phyloP scores from a whole-genome alignment of 2,329 filamentous ascomycete genomes.

The Arachnopeziza araneosa region DNA sequence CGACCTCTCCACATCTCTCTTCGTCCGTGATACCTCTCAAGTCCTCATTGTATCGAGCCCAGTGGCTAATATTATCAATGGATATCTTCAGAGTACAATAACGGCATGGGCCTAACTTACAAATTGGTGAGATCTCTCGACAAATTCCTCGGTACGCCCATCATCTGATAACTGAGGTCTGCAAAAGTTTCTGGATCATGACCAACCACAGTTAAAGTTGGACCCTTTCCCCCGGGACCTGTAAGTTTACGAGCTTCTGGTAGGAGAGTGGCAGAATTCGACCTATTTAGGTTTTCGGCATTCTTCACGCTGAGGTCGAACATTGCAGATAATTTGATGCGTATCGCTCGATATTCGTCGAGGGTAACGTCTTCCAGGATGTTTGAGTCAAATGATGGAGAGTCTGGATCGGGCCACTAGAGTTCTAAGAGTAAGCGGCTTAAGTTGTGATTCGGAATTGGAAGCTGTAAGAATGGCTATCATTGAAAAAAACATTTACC shows the following conservation, averaged over 20 bases:
- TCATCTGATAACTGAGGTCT: conserved; percentile 26
- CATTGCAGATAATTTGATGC: conserved; percentile 23
- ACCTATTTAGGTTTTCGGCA: conserved; percentile 27
- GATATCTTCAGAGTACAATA: not conserved
- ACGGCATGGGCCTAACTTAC: conserved; percentile 17
- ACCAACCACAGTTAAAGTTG: conserved; percentile 28
- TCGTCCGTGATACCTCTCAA: conserved; percentile 27
- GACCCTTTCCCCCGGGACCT: conserved; percentile 23
- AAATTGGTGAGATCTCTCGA: conserved; percentile 29
- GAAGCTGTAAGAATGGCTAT: not conserved
- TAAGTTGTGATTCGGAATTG: not conserved
- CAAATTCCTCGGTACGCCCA: conserved; percentile 29
- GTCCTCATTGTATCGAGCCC: conserved; percentile 30
- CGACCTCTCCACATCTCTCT: conserved; percentile 22
- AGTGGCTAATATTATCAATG: conserved; percentile 23
- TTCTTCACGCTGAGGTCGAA: conserved; percentile 29
- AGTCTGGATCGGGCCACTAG: conserved; percentile 23
- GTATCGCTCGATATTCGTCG: conserved; percentile 27
- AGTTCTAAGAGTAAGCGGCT: not conserved
- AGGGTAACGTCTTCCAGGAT: conserved; percentile 22
- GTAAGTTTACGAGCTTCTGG: conserved; percentile 27
- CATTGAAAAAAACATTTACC: not conserved
- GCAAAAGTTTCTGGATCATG: conserved; percentile 30
- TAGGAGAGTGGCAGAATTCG: conserved; percentile 22
- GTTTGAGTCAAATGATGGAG: conserved; percentile 23